Base-by-base conservation (phyloP, 2,329 filamentous ascomycete species). In the Talaromyces sp. region DNA sequence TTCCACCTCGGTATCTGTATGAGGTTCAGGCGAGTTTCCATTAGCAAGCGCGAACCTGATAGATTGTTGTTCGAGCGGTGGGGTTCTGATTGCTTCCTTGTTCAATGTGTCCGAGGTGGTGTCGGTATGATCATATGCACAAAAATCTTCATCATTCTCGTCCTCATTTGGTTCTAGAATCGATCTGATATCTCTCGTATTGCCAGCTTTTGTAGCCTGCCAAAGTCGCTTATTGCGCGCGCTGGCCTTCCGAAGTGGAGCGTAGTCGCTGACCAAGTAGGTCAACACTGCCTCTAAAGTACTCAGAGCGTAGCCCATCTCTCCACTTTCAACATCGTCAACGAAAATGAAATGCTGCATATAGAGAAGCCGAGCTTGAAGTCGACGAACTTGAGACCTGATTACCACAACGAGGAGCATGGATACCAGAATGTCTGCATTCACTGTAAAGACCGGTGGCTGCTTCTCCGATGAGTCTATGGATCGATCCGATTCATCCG, bases 331-430 rank as follows among this genome's bases (percentile, higher is more conserved):
- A 8, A 99, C 93, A 78, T 99, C 95, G 71, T 98, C 95, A 60
- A 97, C 93, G 77, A 97, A 99, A 70, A 97, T 95, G 74, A 97
- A 99, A 73, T 96, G 92, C 51, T 94, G 91, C 84, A 98, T 97
- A 75, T 98, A 99, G n/a, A 91, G 84, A 56, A 99, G 81, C 22
- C 94, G 87, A 2, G 95, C 93, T 72, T 97, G 92, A 8, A 99
- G 82, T 77, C 97, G 90, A 66, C 91, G 88, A 29, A 96, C 88
- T 67, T 95, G 91, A 11, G 94, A 92, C 68, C 94, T 87, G 67
- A 99, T 98, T 11, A 99, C 91, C 17, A 99, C 93, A 68, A 96
- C 89, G 22, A 99, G 83, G 15, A 99, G 84, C 66, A 99, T 81
- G 0, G 95, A 97, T 1, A 99, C 95, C 31, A 99, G 82, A 0